A percentile compares a stretch with the other conserved stretches of the same genome.
phyloP scores from a whole-genome alignment of 2,329 filamentous ascomycete species.

The Phialocephala sp. region DNA sequence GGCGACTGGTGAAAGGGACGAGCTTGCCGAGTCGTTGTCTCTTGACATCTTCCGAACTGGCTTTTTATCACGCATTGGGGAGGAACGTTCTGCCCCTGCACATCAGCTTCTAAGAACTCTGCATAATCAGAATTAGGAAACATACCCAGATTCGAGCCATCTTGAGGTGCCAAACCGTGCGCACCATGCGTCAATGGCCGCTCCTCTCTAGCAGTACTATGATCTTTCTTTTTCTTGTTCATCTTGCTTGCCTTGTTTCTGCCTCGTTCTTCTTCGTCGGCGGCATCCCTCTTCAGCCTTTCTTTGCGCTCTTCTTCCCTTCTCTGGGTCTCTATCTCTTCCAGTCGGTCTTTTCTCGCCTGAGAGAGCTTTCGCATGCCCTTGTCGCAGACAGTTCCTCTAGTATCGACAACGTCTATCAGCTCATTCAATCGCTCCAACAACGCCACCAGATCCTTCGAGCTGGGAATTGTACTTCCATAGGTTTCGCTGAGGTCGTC shows the following conservation, averaged over 20 bases:
- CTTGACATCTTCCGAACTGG: conserved; percentile 33
- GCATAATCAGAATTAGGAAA: conserved; percentile 21
- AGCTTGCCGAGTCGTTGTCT: conserved; percentile 60
- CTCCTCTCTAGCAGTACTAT: conserved; percentile 64
- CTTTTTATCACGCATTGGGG: conserved; percentile 35
- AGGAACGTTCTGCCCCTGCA: conserved; percentile 31
- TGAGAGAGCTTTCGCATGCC: conserved; percentile 74
- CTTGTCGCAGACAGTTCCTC: conserved; percentile 71
- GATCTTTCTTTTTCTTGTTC: conserved; percentile 76
- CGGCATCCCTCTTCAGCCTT: conserved; percentile 47
- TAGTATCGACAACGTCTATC: conserved; percentile 69
- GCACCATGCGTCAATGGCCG: conserved; percentile 65
- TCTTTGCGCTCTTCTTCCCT: conserved; percentile 52
- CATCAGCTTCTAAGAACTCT: not conserved
- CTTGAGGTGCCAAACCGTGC: conserved; percentile 67
- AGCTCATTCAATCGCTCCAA: conserved; percentile 68
- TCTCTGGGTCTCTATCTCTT: conserved; percentile 54
- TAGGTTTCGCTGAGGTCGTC: conserved; percentile 73
- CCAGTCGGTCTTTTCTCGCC: conserved; percentile 66
- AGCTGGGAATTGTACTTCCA: conserved; percentile 64
- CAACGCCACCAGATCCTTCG: conserved; percentile 67
- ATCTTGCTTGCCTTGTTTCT: conserved; percentile 65
- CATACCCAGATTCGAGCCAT: conserved; percentile 65
- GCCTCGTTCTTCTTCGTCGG: conserved; percentile 52
- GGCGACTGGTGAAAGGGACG: conserved; percentile 63